Evolutionary conservation across 495 filamentous ascomycete genomes (phyloP).

Genomic region (Astrocystis sublimbata): DNA sequence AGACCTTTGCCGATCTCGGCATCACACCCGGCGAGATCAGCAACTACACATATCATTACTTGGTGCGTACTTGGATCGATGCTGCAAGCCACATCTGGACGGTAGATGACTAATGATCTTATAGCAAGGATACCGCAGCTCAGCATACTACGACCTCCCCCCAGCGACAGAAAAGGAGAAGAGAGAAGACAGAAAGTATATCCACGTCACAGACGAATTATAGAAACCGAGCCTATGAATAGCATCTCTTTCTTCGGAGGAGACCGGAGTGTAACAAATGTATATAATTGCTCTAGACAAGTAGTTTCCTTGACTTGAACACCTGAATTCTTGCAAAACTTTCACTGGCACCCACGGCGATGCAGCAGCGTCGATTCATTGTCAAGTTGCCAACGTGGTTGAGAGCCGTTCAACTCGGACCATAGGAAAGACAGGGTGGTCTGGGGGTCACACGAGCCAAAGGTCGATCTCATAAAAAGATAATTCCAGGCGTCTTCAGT

Average conservation of each 20-base stretch:
- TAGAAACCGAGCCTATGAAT: conserved; percentile 21
- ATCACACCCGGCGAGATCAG: conserved; percentile 83
- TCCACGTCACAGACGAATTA: conserved; percentile 91
- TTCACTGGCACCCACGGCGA: neutral
- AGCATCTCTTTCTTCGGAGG: conserved; percentile 14
- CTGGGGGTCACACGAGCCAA: neutral
- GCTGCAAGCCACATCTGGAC: neutral
- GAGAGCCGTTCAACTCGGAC: neutral
- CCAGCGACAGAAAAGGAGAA: conserved; percentile 93
- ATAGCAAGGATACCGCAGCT: conserved; percentile 81
- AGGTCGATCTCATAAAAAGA: too few relatives aligned
- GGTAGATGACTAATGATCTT: conserved; percentile 30
- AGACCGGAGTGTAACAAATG: conserved; percentile 30
- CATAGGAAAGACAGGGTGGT: neutral
- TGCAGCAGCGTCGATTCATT: neutral
- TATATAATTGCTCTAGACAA: conserved; percentile 44
- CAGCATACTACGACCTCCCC: conserved; percentile 85
- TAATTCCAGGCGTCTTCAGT: too few relatives aligned
- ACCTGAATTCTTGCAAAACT: conserved; percentile 6
- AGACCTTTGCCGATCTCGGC: conserved; percentile 92
- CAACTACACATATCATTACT: conserved; percentile 84
- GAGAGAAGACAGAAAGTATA: conserved; percentile 91
- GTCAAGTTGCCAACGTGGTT: neutral
- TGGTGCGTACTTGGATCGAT: conserved; percentile 60
- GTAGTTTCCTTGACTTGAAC: conserved; percentile 31